Evolutionary conservation across 2,329 filamentous ascomycete species (phyloP), one percentile per base, ranked within the genome.

Genomic region (Colletotrichum scovillei): DNA sequence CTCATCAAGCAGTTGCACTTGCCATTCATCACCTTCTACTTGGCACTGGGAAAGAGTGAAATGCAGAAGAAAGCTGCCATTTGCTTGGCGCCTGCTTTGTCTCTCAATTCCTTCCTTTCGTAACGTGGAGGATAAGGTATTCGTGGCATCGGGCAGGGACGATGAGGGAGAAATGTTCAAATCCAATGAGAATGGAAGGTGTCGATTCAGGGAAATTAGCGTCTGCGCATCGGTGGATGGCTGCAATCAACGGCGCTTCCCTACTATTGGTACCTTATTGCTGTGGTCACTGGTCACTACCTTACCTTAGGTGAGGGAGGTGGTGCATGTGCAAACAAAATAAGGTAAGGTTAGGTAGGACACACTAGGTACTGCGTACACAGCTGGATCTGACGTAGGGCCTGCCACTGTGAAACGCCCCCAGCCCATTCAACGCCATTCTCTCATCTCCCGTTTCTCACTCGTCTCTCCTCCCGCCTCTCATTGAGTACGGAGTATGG

Each of bases 151-250:
- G 19, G 42, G 42, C 42, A 22, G 19, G 42, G 42, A 22, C 42
- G 42, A 49, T 22, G 42, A 49, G 19, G 14, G 58, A 60, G 58
- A 30, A 60, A 53, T 35, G 32, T 35, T 35, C 32, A 35, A 35
- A n/a, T n/a, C n/a, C n/a, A n/a, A 35, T 26, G 30, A 7, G 38
- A 62, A 30, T 16, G 30, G 4, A 24, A 16, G 12, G 32, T 16
- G 56, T 56, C 63, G 56, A 62, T 71, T 63, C 69, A 72, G 64
- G 69, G 58, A 69, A 72, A 72, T 72, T 72, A 63, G 69, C 69
- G 65, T 49, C 46, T 58, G 55, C 55, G n/a, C 55, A 58, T 58
- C 55, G 19, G 16, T 58, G 55, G 26, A 30, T 30, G 55, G 16
- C 26, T 30, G 30, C 16, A n/a, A 58, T 26, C n/a, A 16, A 55